Conservation (phyloP, 345 rosid species). For the Euphorbia peplus region DNA sequence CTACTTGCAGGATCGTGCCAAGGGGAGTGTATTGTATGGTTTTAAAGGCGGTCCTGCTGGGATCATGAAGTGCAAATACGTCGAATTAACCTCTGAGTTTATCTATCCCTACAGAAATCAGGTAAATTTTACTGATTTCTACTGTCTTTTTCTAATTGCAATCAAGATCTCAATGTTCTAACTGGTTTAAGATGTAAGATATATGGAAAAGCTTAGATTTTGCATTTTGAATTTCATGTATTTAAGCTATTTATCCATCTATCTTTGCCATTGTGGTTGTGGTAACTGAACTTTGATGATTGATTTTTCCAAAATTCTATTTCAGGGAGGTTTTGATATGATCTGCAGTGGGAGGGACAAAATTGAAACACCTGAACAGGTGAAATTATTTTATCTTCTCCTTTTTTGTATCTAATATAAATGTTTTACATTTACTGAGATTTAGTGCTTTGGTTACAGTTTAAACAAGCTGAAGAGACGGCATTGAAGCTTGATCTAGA, state of each 20-base stretch:
- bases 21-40: conserved; percentile 77
- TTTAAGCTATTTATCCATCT: not conserved
- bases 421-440: not conserved
- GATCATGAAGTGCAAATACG: conserved; percentile 84
- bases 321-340: conserved; percentile 99
- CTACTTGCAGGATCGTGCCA: conserved; percentile 71
- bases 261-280: not conserved
- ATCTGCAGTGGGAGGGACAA: conserved; percentile 99
- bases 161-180: not conserved
- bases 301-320: not conserved
- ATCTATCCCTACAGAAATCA: conserved; percentile 85
- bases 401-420: not conserved
- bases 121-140: conserved; percentile 35
- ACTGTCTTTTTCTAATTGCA: not conserved
- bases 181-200: not conserved
- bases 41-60: conserved; percentile 99
- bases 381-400: conserved; percentile 15
- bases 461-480: conserved; percentile 98
- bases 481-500: conserved; percentile 82
- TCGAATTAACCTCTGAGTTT: conserved; percentile 65
- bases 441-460: conserved; percentile 42
- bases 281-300: not conserved
- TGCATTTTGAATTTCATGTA: not conserved
- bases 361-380: conserved; percentile 98
- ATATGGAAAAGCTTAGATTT: not conserved